These are phyloP conservation scores for Alternaria brassicicola DNA, from an alignment of 2,329 filamentous ascomycete genomes.

Conservation along the genomic window DNA sequence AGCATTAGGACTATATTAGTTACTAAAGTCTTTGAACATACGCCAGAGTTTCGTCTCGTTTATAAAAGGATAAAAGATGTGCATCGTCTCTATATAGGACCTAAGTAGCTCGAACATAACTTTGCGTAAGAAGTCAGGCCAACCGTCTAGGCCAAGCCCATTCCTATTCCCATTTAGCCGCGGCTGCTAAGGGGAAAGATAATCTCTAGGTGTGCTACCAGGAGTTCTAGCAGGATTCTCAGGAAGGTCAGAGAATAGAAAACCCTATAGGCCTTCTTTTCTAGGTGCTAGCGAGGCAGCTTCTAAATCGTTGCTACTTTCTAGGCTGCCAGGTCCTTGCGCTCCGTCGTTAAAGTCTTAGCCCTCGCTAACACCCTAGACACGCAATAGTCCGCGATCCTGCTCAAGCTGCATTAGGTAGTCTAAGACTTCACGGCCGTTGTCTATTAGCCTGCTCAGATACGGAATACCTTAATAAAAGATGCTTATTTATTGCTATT, in stretches of 20 bases:
- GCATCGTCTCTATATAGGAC: slow-evolving; percentile 65
- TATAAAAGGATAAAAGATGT: slow-evolving; percentile 69
- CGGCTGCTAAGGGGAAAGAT: slow-evolving; percentile 32
- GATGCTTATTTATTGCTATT: slow-evolving; percentile 62
- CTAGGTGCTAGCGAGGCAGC: slow-evolving; percentile 50
- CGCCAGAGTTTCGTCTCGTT: slow-evolving; percentile 59
- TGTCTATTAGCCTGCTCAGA: slow-evolving; percentile 69
- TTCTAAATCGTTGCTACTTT: slow-evolving; percentile 49
- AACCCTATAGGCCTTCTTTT: slow-evolving; percentile 58
- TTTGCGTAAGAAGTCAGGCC: slow-evolving; percentile 59
- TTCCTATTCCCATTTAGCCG: slow-evolving; percentile 44
- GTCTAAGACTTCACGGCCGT: slow-evolving; percentile 63
- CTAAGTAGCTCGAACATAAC: slow-evolving; percentile 59
- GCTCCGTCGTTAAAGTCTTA: slow-evolving; percentile 62
- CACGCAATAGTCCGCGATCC: slow-evolving; percentile 71
- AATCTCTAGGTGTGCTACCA: slow-evolving; percentile 28
- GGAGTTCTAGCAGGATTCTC: slow-evolving; percentile 44
- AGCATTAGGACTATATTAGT: slow-evolving; percentile 42
- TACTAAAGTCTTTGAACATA: slow-evolving; percentile 58
- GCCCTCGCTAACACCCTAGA: slow-evolving; percentile 82
- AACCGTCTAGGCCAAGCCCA: slow-evolving; percentile 60
- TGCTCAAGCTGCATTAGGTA: slow-evolving; percentile 81
- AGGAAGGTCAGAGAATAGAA: slow-evolving; percentile 48
- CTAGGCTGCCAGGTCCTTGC: slow-evolving; percentile 43
- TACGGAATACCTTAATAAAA: slow-evolving; percentile 59